Conservation (phyloP, 1,139 yeast genomes). For the Protomyces pachydermus region DNA sequence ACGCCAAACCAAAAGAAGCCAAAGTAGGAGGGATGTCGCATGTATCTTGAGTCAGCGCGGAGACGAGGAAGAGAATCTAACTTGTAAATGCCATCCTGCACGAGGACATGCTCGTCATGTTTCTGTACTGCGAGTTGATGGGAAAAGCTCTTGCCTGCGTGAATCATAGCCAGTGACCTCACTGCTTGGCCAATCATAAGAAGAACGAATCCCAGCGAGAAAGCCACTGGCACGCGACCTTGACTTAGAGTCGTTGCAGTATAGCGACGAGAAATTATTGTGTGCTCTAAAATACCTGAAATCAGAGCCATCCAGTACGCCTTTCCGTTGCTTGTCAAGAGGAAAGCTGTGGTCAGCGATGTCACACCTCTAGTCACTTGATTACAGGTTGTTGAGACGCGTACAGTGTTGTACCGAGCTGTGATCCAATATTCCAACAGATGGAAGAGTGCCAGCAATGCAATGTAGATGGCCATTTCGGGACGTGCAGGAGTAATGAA, state of each 20-base stretch:
- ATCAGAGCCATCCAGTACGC: conserved; percentile 62
- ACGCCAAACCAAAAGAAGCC: conserved; percentile 94
- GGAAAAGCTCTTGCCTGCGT: conserved; percentile 83
- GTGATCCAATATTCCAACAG: conserved; percentile 76
- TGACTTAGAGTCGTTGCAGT: not conserved
- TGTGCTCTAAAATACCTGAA: conserved; percentile 49
- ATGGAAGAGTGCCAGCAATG: conserved; percentile 61
- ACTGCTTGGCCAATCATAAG: conserved; percentile 58
- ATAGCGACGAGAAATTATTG: conserved; percentile 38
- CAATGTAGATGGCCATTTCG: conserved; percentile 48
- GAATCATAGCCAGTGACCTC: conserved; percentile 75
- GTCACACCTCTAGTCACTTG: not conserved
- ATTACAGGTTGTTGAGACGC: conserved; percentile 6
- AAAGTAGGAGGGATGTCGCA: conserved; percentile 82
- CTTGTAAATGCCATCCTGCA: conserved; percentile 68
- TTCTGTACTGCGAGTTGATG: conserved; percentile 63
- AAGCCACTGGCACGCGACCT: conserved; percentile 29
- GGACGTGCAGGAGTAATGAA: not conserved
- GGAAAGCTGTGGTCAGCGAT: conserved; percentile 42
- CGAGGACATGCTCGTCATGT: conserved; percentile 54
- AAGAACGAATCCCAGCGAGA: conserved; percentile 47
- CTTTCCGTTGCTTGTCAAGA: conserved; percentile 65
- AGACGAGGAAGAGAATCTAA: not conserved
- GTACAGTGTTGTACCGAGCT: conserved; percentile 59
- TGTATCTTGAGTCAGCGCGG: not conserved